Evolutionary conservation across 2,329 filamentous ascomycete genomes (phyloP).

Genomic region (Capronia epimyces): DNA sequence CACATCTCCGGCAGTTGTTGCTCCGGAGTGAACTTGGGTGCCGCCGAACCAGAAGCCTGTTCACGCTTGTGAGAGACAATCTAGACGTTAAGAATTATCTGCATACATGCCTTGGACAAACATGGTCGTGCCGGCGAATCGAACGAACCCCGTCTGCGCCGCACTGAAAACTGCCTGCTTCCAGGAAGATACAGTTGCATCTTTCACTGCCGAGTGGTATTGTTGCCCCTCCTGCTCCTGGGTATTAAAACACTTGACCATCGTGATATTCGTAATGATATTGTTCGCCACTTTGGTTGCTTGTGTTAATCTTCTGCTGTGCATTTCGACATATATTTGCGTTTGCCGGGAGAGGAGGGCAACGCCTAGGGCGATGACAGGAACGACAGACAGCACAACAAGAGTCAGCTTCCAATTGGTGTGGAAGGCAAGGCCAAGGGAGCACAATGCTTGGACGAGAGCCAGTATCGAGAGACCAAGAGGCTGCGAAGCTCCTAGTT

Average conservation of each 20-base stretch:
- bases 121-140: slow-evolving; percentile 68
- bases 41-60: slow-evolving; percentile 81
- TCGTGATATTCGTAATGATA: slow-evolving; percentile 68
- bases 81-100: neutral
- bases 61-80: neutral
- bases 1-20: slow-evolving; percentile 59
- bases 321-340: slow-evolving; percentile 60
- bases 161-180: slow-evolving; percentile 64
- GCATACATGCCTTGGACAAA: slow-evolving; percentile 58
- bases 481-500: slow-evolving; percentile 72
- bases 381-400: slow-evolving; percentile 67
- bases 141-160: slow-evolving; percentile 65
- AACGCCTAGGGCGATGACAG: slow-evolving; percentile 59
- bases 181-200: slow-evolving; percentile 59
- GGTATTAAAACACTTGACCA: slow-evolving; percentile 81
- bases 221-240: slow-evolving; percentile 62
- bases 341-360: slow-evolving; percentile 56
- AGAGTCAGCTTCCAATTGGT: slow-evolving; percentile 81
- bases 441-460: slow-evolving; percentile 58
- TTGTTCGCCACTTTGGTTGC: slow-evolving; percentile 68
- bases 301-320: slow-evolving; percentile 61
- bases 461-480: slow-evolving; percentile 66
- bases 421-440: slow-evolving; percentile 66
- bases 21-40: slow-evolving; percentile 57
- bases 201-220: slow-evolving; percentile 55